A percentile compares a stretch with the other conserved stretches of the same genome.
Conservation (phyloP, 257 asterid genomes). For the Solanum bulbocastanum region DNA sequence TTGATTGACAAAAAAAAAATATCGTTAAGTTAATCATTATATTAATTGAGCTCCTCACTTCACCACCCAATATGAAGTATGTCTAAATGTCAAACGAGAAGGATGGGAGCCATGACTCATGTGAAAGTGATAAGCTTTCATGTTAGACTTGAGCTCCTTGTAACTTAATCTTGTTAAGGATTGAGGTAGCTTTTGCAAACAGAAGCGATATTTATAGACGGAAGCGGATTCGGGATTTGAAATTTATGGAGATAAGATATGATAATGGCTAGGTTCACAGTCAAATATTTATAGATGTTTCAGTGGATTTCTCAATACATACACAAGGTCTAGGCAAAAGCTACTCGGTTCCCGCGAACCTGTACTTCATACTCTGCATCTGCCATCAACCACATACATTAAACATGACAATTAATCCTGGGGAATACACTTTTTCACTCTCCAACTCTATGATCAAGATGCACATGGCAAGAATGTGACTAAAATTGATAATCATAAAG, state of each 20-base stretch:
- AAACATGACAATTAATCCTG: not conserved
- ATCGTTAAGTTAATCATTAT: not conserved
- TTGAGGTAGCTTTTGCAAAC: not conserved
- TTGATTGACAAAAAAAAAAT: not conserved
- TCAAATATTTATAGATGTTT: not conserved
- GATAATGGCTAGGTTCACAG: not conserved
- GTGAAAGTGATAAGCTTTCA: not conserved
- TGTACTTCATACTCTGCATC: not conserved
- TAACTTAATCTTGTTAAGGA: not conserved
- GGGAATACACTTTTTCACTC: not conserved
- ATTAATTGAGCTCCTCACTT: not conserved
- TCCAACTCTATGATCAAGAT: not conserved
- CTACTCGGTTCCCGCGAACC: not conserved
- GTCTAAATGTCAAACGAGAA: not conserved
- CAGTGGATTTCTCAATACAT: not conserved
- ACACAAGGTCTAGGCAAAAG: not conserved
- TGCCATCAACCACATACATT: not conserved
- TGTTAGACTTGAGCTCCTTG: not conserved
- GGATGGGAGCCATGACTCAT: not conserved
- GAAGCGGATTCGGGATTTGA: not conserved
- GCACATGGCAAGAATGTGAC: not conserved
- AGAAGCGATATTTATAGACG: not conserved
- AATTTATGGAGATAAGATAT: not conserved
- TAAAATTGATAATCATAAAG: not conserved
- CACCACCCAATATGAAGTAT: not conserved